These are phyloP conservation scores for Ecytonucleospora hepatopenaei DNA, from an alignment of 371 early-diverging fungal genomes.

Conservation along the genomic window DNA sequence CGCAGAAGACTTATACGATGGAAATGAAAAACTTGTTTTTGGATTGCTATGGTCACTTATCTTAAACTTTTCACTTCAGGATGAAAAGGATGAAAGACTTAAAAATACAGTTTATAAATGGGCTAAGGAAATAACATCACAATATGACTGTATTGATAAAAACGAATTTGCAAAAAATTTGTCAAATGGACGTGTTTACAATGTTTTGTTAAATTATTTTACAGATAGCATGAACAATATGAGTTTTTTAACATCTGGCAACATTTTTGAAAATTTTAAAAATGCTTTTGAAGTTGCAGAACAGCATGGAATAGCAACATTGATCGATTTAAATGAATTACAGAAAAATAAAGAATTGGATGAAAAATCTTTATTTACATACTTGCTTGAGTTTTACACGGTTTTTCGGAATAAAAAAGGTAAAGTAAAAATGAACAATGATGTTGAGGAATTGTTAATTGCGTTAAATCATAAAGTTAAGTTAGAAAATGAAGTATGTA, in stretches of 20 bases:
- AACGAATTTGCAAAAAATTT: slow-evolving; percentile 72
- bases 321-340: slow-evolving; percentile 83
- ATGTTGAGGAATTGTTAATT: slow-evolving; percentile 12
- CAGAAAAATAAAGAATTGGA: slow-evolving; percentile 75
- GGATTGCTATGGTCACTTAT: slow-evolving; percentile 95
- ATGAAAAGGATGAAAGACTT: slow-evolving; percentile 55
- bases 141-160: slow-evolving; percentile 65
- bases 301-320: slow-evolving; percentile 68
- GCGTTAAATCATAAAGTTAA: no score
- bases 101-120: slow-evolving; percentile 71
- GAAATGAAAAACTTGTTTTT: slow-evolving; percentile 76
- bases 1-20: slow-evolving; percentile 78
- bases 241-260: slow-evolving; percentile 62
- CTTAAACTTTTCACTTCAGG: slow-evolving; percentile 71
- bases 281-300: slow-evolving; percentile 85
- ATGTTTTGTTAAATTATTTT: slow-evolving; percentile 84
- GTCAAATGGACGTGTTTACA: slow-evolving; percentile 85
- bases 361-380: slow-evolving; percentile 88
- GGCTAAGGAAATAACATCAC: slow-evolving; percentile 80
- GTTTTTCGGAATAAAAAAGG: slow-evolving; percentile 27
- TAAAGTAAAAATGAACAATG: slow-evolving; percentile 4
- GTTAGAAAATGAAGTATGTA: no score
- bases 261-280: slow-evolving; percentile 63
- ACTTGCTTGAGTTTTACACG: slow-evolving; percentile 77
- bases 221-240: slow-evolving; percentile 77